Evolutionary conservation across 2,329 filamentous ascomycete species (phyloP).

Genomic region (Metarhizium rileyi): DNA sequence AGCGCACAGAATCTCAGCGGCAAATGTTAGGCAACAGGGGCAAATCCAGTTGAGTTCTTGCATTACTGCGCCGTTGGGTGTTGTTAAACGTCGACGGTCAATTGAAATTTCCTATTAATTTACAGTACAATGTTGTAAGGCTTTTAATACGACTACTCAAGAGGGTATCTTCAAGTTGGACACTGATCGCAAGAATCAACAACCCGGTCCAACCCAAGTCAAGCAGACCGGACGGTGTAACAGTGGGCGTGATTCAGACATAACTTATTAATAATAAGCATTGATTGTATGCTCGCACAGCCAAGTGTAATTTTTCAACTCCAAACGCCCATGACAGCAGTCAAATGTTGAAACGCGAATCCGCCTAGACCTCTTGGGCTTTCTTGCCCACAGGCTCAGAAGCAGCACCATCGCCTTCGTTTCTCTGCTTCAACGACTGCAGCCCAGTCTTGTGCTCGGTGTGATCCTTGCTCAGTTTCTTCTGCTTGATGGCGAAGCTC

Average conservation of each 20-base stretch:
- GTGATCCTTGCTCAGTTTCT: conserved; percentile 44
- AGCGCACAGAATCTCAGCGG: too few relatives aligned
- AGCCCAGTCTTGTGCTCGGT: conserved; percentile 50
- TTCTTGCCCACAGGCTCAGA: conserved; percentile 7
- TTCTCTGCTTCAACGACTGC: conserved; percentile 27
- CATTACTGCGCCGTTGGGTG: too few relatives aligned
- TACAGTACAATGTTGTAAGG: too few relatives aligned
- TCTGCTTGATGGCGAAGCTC: conserved; percentile 38
- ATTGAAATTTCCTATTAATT: too few relatives aligned
- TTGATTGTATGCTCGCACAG: neutral
- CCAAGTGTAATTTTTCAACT: neutral
- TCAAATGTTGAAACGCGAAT: neutral
- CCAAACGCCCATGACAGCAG: neutral
- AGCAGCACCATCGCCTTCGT: conserved; percentile 13
- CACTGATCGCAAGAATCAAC: neutral
- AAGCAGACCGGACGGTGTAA: neutral
- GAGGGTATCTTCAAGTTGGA: too few relatives aligned
- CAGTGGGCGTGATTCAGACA: neutral
- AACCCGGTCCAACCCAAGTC: neutral
- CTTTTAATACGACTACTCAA: too few relatives aligned
- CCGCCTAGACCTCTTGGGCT: neutral
- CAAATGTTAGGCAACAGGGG: too few relatives aligned
- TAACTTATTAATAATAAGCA: neutral
- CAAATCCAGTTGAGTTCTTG: too few relatives aligned
- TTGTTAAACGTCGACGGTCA: too few relatives aligned